phyloP scores from a whole-genome alignment of 2,329 filamentous ascomycete genomes.

The Trichoderma koningii region DNA sequence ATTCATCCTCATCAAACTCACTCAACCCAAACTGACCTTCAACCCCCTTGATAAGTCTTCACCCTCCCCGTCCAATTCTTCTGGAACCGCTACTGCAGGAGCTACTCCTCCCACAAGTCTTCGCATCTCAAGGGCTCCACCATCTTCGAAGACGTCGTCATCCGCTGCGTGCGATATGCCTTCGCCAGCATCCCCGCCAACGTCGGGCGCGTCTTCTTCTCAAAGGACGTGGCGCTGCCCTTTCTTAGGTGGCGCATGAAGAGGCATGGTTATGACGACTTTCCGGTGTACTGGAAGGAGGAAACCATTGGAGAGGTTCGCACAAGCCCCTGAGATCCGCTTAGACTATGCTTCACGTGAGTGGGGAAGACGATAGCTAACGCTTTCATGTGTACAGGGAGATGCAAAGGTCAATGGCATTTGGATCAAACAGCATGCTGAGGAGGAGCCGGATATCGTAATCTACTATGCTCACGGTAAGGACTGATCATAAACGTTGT shows the following conservation, averaged over 20 bases:
- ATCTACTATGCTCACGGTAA: conserved; percentile 79
- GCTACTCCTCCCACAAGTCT: conserved; percentile 38
- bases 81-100: conserved; percentile 38
- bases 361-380: not conserved
- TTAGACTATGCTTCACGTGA: not conserved
- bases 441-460: conserved; percentile 69
- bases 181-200: conserved; percentile 70
- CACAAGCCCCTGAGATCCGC: not conserved
- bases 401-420: conserved; percentile 60
- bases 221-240: conserved; percentile 69
- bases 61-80: conserved; percentile 38
- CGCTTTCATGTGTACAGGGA: conserved; percentile 28
- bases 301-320: conserved; percentile 39
- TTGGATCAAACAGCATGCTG: conserved; percentile 67
- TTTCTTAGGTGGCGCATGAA: conserved; percentile 77
- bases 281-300: conserved; percentile 65
- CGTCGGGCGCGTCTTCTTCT: conserved; percentile 76
- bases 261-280: conserved; percentile 66
- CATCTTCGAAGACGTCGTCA: conserved; percentile 74
- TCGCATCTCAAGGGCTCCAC: conserved; percentile 71
- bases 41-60: conserved; percentile 31
- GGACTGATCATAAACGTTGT: conserved; percentile 28
- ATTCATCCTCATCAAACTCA: too few species aligned
- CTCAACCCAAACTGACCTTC: too few species aligned
- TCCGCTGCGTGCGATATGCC: conserved; percentile 76